Conservation (phyloP, 768 basidiomycete species). For the Boletus vermiculosoides region DNA sequence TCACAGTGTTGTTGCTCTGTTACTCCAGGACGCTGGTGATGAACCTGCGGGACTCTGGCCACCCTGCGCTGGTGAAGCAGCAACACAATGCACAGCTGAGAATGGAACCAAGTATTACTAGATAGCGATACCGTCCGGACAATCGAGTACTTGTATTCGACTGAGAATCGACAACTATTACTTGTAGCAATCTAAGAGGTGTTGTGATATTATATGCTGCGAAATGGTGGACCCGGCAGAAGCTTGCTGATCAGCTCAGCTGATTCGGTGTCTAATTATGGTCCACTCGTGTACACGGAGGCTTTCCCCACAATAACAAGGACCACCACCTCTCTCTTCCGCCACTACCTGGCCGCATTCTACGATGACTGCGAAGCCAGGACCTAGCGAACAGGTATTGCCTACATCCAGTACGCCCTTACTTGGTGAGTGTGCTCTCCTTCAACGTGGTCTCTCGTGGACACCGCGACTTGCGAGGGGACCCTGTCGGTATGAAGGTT, state of each 20-base stretch:
- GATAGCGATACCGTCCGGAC: neutral
- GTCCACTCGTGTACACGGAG: neutral
- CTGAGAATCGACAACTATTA: neutral
- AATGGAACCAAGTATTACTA: constrained; percentile 48
- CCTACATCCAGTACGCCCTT: constrained; percentile 18
- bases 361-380: constrained; percentile 11
- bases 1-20: constrained; percentile 64
- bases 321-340: neutral
- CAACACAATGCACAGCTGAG: constrained; percentile 54
- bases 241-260: neutral
- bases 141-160: neutral
- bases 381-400: neutral
- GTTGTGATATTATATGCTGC: neutral
- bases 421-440: constrained; percentile 15
- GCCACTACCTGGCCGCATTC: neutral
- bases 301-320: constrained; percentile 4
- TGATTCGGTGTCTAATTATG: neutral
- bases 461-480: neutral
- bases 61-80: constrained; percentile 45
- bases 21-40: constrained; percentile 64
- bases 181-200: neutral
- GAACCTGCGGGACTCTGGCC: constrained; percentile 61
- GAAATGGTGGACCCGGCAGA: neutral
- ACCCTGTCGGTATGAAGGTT: neutral
- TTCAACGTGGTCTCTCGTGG: neutral